Evolutionary conservation across 768 basidiomycete species (phyloP), one percentile per base, ranked within the genome.

Genomic region (Tubosaeta sp.): DNA sequence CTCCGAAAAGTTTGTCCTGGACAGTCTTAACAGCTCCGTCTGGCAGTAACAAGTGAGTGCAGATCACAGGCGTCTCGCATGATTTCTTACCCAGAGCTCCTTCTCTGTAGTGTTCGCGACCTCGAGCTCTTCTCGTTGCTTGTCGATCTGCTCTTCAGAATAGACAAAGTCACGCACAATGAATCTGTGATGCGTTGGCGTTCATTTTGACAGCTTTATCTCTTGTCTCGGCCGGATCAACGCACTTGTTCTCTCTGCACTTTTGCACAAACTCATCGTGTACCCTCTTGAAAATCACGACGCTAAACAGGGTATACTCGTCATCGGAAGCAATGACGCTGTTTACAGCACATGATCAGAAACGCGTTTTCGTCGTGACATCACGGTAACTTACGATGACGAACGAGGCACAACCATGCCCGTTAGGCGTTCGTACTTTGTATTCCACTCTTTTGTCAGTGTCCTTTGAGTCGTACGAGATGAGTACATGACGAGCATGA

Each of bases 1-100:
- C 73, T 99, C 96, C 1, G 94, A 94, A 68, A 98, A 99, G 71
- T 95, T 97, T 46, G 91, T 96, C 48, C 96, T 79, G 32, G 94
- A 85, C 32, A 98, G 68, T 59, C 90, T 82, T 22, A 99, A 75
- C 0, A 99, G 79, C 59, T 99, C 95, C 24, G 92, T 90, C 94
- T 98, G 59, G 25, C 21, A 22, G 39, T 16, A 31, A 48, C 13
- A 51, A 11, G 29, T 56, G 47, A 55, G 49, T 29, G 29, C 3
- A 16, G 34, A 34, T 9, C 24, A 21, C 30, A 10, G 21, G 24
- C 6, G 6, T 8, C 31, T 32, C 18, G 25, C 11, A 14, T 8
- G 22, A 19, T 39, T 29, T n/a, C 84, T 58, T 63, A 95, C 94
- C 96, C 96, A 98, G 44, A 96, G 84, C 63, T 99, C 95, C 70